A percentile compares a stretch with the other conserved stretches of the same genome.
Evolutionary conservation across 768 basidiomycete genomes (phyloP).

Genomic region (Grammothele lineata): DNA sequence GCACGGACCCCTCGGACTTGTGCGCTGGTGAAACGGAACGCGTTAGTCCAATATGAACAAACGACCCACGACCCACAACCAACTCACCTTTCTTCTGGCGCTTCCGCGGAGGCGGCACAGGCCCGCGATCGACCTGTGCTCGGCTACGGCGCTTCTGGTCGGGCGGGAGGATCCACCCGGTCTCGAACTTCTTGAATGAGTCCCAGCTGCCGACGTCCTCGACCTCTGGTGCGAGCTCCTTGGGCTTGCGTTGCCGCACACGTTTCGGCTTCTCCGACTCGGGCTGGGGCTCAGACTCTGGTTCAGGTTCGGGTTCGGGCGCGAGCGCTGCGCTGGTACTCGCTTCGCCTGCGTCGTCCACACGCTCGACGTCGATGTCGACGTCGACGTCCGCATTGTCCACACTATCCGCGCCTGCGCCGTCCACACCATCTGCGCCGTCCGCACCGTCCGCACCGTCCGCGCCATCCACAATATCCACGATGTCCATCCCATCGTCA

Average conservation of each 20-base stretch:
- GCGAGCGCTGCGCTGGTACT: neutral
- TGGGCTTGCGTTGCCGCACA: too few species aligned
- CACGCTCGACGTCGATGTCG: too few species aligned
- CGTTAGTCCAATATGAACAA: too few species aligned
- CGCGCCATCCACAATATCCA: too few species aligned
- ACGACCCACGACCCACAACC: too few species aligned
- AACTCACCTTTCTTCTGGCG: conserved; percentile 44
- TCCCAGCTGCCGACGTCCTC: conserved; percentile 67
- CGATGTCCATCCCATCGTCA: too few species aligned
- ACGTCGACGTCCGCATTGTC: too few species aligned
- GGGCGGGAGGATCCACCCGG: conserved; percentile 82
- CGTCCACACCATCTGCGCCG: too few species aligned
- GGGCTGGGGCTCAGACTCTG: neutral
- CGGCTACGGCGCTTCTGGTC: conserved; percentile 67
- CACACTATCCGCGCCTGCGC: too few species aligned
- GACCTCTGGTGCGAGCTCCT: conserved; percentile 27
- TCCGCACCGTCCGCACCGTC: too few species aligned
- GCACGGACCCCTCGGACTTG: neutral
- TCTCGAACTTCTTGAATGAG: conserved; percentile 79
- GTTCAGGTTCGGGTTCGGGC: neutral
- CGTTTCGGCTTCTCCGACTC: conserved; percentile 8
- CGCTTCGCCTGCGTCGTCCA: neutral
- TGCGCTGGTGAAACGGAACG: too few species aligned
- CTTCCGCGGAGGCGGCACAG: conserved; percentile 52
- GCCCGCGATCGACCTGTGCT: conserved; percentile 38